phyloP scores from a whole-genome alignment of 192 early-diverging fungal species.

The Phlyctochytrium arcticum region DNA sequence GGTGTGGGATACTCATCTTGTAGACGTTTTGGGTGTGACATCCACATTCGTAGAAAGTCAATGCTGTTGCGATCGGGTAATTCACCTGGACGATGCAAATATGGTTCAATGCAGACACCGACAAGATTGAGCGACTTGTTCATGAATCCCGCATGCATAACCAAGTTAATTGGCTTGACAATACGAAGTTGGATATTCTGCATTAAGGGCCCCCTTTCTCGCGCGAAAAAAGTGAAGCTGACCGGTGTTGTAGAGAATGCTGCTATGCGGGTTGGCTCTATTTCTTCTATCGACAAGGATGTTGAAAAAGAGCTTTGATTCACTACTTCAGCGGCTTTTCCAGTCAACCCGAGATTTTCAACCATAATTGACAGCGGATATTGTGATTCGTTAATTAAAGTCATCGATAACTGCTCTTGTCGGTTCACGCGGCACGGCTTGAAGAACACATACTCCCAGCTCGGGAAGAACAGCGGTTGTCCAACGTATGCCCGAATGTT shows the following conservation, averaged over 20 bases:
- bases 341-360: conserved; percentile 7
- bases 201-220: conserved; percentile 38
- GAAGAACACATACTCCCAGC: conserved; percentile 53
- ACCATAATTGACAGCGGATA: conserved; percentile 40
- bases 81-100: conserved; percentile 34
- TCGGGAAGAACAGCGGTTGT: conserved; percentile 49
- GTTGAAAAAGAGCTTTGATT: conserved; percentile 19
- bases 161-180: conserved; percentile 26
- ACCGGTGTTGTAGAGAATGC: conserved; percentile 40
- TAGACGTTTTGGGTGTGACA: conserved; percentile 51
- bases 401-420: conserved; percentile 24
- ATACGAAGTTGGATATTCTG: conserved; percentile 33
- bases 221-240: conserved; percentile 40
- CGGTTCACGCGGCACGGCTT: conserved; percentile 40
- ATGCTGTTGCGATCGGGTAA: conserved; percentile 49
- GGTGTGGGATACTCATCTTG: conserved; percentile 47
- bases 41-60: conserved; percentile 51
- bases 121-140: conserved; percentile 36
- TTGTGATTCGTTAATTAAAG: conserved; percentile 55
- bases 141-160: conserved; percentile 27
- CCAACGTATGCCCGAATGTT: conserved; percentile 50
- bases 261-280: conserved; percentile 16
- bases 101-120: conserved; percentile 56
- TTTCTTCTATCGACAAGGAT: conserved; percentile 25
- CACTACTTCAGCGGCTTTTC: not conserved